Evolutionary conservation across 2,329 filamentous ascomycete genomes (phyloP).

Genomic region (Pseudocercospora vitis): DNA sequence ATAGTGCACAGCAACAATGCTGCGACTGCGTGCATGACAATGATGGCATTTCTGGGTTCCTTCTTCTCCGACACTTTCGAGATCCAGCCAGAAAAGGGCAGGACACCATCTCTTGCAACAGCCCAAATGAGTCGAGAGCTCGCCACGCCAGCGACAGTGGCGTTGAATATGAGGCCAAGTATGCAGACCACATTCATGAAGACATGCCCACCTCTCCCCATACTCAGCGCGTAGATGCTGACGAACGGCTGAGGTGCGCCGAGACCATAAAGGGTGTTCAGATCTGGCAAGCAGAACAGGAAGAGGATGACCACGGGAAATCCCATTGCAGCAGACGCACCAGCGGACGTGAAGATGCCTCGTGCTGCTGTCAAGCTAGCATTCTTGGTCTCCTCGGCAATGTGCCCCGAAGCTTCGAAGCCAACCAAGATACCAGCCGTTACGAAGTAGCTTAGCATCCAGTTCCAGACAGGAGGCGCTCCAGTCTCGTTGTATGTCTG

Average conservation of each 20-base stretch:
- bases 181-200: constrained; percentile 62
- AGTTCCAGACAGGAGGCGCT: constrained; percentile 59
- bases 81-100: constrained; percentile 61
- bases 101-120: constrained; percentile 61
- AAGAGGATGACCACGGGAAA: constrained; percentile 59
- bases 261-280: constrained; percentile 55
- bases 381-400: constrained; percentile 63
- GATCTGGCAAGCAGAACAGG: constrained; percentile 58
- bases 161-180: constrained; percentile 54
- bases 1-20: constrained; percentile 60
- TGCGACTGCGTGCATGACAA: constrained; percentile 58
- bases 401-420: constrained; percentile 61
- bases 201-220: constrained; percentile 59
- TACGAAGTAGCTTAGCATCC: constrained; percentile 62
- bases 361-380: constrained; percentile 56
- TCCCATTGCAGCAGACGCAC: constrained; percentile 57
- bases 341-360: constrained; percentile 62
- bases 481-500: constrained; percentile 57
- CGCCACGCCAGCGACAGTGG: constrained; percentile 59
- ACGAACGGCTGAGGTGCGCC: constrained; percentile 60
- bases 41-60: constrained; percentile 61
- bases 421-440: constrained; percentile 62
- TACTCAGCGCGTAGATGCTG: constrained; percentile 56
- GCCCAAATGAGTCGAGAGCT: constrained; percentile 63
- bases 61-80: constrained; percentile 54